These are phyloP conservation scores for Tetrapyrgos nigripes DNA, from an alignment of 1,284 basidiomycete species.

Conservation along the genomic window DNA sequence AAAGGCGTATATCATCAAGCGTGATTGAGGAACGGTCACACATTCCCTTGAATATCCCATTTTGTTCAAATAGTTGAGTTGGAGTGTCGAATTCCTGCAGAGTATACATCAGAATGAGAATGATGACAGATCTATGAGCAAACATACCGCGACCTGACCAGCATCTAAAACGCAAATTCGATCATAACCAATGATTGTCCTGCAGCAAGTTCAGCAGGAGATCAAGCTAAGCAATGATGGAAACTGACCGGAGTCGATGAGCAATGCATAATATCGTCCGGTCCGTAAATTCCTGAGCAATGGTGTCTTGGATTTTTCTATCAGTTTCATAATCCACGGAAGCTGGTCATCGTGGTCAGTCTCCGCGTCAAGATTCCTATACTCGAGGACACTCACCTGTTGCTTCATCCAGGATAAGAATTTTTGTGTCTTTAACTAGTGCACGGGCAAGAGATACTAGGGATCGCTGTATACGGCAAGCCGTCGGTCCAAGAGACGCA, in stretches of 20 bases:
- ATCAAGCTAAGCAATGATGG: neutral
- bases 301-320: conserved; percentile 86
- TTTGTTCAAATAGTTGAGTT: conserved; percentile 60
- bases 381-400: conserved; percentile 51
- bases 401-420: conserved; percentile 83
- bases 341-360: conserved; percentile 42
- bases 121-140: neutral
- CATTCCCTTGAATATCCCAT: conserved; percentile 77
- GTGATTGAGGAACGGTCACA: conserved; percentile 74
- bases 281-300: conserved; percentile 80
- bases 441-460: conserved; percentile 85
- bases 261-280: conserved; percentile 85
- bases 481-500: conserved; percentile 4
- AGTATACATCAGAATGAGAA: neutral
- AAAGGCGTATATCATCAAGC: conserved; percentile 64
- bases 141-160: conserved; percentile 62
- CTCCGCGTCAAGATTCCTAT: conserved; percentile 7
- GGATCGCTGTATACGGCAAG: conserved; percentile 58
- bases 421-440: conserved; percentile 77
- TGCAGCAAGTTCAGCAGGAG: conserved; percentile 59
- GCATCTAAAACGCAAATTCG: conserved; percentile 80
- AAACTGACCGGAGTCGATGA: conserved; percentile 48
- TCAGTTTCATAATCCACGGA: conserved; percentile 88
- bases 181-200: conserved; percentile 81
- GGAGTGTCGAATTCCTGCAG: conserved; percentile 71